Percentiles rank a stretch among this genome's conserved stretches.
Evolutionary conservation across 352 stramenopile species (phyloP).

Genomic region (Phytophthora fragariae): DNA sequence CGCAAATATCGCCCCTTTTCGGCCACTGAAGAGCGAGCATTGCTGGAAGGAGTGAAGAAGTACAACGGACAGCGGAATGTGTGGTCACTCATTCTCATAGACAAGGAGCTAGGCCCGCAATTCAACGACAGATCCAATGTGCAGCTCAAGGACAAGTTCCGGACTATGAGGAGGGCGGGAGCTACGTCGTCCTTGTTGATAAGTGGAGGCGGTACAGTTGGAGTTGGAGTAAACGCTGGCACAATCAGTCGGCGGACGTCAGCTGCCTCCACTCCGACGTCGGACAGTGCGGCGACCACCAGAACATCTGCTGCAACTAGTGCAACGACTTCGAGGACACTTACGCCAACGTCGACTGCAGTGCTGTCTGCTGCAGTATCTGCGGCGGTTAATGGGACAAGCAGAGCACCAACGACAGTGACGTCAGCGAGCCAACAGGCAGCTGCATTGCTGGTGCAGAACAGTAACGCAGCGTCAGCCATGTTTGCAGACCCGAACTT

Average conservation of each 20-base stretch:
- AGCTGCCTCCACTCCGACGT: conserved; percentile 32
- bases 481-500: conserved; percentile 73
- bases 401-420: conserved; percentile 38
- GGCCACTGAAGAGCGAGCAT: conserved; percentile 73
- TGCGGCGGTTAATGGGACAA: conserved; percentile 30
- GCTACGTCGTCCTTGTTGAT: conserved; percentile 49
- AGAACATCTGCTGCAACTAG: conserved; percentile 13
- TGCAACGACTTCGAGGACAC: conserved; percentile 17
- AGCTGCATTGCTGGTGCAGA: conserved; percentile 61
- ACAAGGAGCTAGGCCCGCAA: conserved; percentile 78
- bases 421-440: conserved; percentile 59
- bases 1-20: conserved; percentile 86
- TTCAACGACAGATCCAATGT: conserved; percentile 89
- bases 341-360: conserved; percentile 47
- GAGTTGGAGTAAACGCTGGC: conserved; percentile 13
- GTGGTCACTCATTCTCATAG: conserved; percentile 84
- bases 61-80: conserved; percentile 87
- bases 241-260: conserved; percentile 51
- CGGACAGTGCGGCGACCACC: conserved; percentile 1
- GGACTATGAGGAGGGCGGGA: conserved; percentile 77
- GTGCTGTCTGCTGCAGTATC: conserved; percentile 45
- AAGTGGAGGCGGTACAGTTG: conserved; percentile 40
- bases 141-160: conserved; percentile 88
- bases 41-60: conserved; percentile 90
- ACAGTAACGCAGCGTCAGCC: conserved; percentile 54